Percentiles rank a stretch among this genome's conserved stretches.
These are phyloP conservation scores for Uromyces viciae-fabae DNA, from an alignment of 1,284 basidiomycete species.

Conservation along the genomic window DNA sequence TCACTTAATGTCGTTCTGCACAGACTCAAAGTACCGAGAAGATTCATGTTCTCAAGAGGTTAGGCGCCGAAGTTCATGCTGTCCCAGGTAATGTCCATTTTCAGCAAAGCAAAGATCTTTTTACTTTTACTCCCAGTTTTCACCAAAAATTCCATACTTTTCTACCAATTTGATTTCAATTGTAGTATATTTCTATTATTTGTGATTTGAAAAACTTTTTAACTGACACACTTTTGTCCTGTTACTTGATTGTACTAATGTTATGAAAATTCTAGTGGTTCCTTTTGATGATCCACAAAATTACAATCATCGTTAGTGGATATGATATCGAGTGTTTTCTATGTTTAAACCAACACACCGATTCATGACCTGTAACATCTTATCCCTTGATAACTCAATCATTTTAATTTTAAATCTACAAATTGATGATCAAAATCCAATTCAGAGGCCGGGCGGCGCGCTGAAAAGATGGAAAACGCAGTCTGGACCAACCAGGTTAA, in stretches of 20 bases:
- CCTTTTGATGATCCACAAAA: conserved; percentile 93
- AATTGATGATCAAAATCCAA: neutral
- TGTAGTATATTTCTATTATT: neutral
- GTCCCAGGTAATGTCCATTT: conserved; percentile 49
- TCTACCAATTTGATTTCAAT: too few species aligned
- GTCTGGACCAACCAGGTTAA: conserved; percentile 88
- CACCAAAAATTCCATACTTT: neutral
- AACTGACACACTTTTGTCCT: neutral
- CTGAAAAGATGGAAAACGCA: conserved; percentile 75
- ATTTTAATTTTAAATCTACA: neutral
- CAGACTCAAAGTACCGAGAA: conserved; percentile 54
- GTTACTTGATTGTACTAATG: neutral
- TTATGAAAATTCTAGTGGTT: conserved; percentile 62
- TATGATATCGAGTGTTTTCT: neutral
- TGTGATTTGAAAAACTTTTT: neutral
- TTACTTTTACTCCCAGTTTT: neutral
- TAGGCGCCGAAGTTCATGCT: conserved; percentile 55
- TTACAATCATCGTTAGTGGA: conserved; percentile 76
- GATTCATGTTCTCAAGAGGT: conserved; percentile 54
- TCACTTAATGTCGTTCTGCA: neutral
- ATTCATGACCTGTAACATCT: neutral
- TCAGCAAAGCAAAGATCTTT: neutral
- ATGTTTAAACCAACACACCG: neutral
- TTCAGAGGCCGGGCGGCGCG: conserved; percentile 74
- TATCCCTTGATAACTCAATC: neutral